Percentiles rank a stretch among this genome's conserved stretches.
Evolutionary conservation across 371 early-diverging fungal genomes (phyloP).

Genomic region (Umbelopsis sp.): DNA sequence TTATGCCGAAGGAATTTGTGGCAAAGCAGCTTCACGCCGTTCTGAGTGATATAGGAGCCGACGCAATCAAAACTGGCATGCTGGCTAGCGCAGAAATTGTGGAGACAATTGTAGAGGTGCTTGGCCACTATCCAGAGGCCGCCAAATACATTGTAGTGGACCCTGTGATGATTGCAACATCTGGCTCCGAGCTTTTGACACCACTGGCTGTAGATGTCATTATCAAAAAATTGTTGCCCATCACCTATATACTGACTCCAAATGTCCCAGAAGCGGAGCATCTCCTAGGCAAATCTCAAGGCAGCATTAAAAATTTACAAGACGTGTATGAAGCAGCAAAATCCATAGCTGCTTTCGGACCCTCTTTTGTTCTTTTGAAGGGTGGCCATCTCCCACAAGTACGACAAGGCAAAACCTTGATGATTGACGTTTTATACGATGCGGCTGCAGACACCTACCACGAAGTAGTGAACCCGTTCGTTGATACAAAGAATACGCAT

Average conservation of each 20-base stretch:
- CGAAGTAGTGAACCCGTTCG: constrained; percentile 58
- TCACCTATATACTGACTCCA: constrained; percentile 76
- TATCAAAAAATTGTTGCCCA: constrained; percentile 61
- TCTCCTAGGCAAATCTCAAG: constrained; percentile 34
- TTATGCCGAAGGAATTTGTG: constrained; percentile 68
- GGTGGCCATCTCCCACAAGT: constrained; percentile 79
- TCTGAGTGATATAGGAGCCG: constrained; percentile 75
- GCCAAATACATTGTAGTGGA: constrained; percentile 66
- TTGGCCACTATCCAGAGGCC: constrained; percentile 41
- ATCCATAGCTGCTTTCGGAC: constrained; percentile 49
- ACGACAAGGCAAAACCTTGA: constrained; percentile 26
- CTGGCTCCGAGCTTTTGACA: constrained; percentile 67
- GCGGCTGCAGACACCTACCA: constrained; percentile 31
- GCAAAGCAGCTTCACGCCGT: constrained; percentile 73
- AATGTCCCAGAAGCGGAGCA: constrained; percentile 84
- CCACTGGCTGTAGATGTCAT: constrained; percentile 64
- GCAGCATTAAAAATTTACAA: constrained; percentile 50
- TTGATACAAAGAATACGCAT: constrained; percentile 74
- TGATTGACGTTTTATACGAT: constrained; percentile 73
- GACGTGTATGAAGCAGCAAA: constrained; percentile 61
- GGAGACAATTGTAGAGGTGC: constrained; percentile 47
- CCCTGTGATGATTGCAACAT: constrained; percentile 88
- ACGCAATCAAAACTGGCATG: constrained; percentile 87
- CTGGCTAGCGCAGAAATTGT: constrained; percentile 70
- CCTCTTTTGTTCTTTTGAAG: constrained; percentile 71